Evolutionary conservation across 768 basidiomycete genomes (phyloP).

Genomic region (Naganishia onofrii): DNA sequence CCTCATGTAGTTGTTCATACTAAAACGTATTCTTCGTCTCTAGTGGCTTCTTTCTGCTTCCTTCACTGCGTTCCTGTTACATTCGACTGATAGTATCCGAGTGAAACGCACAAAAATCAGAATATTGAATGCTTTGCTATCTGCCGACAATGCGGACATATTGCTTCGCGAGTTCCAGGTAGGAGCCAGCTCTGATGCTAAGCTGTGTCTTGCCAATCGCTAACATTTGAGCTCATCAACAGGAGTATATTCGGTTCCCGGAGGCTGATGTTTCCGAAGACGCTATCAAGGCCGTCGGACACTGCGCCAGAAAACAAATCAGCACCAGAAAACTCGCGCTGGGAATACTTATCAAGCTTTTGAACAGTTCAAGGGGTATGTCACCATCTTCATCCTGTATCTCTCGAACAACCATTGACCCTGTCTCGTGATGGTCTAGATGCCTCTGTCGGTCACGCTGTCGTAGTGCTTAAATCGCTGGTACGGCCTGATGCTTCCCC

Average conservation of each 20-base stretch:
- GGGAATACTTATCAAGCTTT: constrained; percentile 70
- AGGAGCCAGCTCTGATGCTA: constrained; percentile 33
- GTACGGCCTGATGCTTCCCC: constrained; percentile 65
- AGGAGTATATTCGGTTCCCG: constrained; percentile 80
- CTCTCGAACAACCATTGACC: neutral
- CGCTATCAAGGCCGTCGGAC: constrained; percentile 75
- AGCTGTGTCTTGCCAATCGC: constrained; percentile 9
- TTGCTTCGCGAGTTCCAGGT: constrained; percentile 84
- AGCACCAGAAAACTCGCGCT: constrained; percentile 70
- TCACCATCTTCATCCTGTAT: constrained; percentile 20
- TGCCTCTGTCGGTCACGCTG: constrained; percentile 70
- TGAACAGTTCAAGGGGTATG: constrained; percentile 72
- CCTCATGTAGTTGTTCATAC: no score
- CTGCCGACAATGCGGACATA: constrained; percentile 64
- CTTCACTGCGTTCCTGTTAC: constrained; percentile 68
- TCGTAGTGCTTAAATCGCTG: constrained; percentile 79
- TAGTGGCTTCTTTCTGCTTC: constrained; percentile 64
- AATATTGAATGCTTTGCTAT: constrained; percentile 67
- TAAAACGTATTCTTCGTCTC: neutral
- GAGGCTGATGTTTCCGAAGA: constrained; percentile 70
- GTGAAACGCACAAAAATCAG: constrained; percentile 74
- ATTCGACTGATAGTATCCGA: constrained; percentile 64
- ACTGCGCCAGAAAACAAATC: constrained; percentile 67
- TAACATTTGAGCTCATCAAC: constrained; percentile 4
- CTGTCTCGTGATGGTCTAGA: constrained; percentile 56